These are phyloP conservation scores for Diaporthe citri DNA, from an alignment of 2,329 filamentous ascomycete species.

Conservation along the genomic window DNA sequence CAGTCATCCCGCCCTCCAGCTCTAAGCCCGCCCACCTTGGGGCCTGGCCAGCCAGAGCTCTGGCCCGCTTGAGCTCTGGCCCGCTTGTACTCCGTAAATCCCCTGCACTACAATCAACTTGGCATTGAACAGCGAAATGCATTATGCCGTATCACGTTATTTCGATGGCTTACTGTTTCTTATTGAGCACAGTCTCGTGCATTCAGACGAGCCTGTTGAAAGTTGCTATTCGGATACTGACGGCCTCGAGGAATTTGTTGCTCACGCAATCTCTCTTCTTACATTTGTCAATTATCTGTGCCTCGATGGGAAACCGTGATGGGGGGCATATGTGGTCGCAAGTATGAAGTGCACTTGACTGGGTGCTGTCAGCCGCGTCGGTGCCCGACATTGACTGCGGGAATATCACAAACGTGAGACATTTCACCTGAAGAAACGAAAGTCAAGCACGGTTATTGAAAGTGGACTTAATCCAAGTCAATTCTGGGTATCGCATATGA, in stretches of 20 bases:
- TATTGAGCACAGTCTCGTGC: neutral
- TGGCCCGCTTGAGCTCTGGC: constrained; percentile 21
- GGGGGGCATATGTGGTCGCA: neutral
- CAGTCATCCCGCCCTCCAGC: neutral
- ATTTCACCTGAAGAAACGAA: neutral
- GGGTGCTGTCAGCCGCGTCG: neutral
- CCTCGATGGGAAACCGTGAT: neutral
- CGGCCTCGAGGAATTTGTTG: neutral
- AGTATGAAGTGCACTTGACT: neutral
- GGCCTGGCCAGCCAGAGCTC: constrained; percentile 22
- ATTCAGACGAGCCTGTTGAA: neutral
- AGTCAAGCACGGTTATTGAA: neutral
- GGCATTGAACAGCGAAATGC: neutral
- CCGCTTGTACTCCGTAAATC: neutral
- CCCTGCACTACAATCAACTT: neutral
- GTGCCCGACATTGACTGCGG: constrained; percentile 8
- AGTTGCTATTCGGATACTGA: neutral
- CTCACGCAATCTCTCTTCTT: neutral
- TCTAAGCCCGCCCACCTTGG: neutral
- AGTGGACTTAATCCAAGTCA: constrained; percentile 15
- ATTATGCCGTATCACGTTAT: neutral
- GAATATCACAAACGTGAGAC: neutral
- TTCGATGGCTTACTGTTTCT: neutral
- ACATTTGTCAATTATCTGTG: neutral
- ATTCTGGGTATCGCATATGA: constrained; percentile 34